These are phyloP conservation scores for Prunus kanzakura DNA, from an alignment of 306 rosid genomes.

Conservation along the genomic window DNA sequence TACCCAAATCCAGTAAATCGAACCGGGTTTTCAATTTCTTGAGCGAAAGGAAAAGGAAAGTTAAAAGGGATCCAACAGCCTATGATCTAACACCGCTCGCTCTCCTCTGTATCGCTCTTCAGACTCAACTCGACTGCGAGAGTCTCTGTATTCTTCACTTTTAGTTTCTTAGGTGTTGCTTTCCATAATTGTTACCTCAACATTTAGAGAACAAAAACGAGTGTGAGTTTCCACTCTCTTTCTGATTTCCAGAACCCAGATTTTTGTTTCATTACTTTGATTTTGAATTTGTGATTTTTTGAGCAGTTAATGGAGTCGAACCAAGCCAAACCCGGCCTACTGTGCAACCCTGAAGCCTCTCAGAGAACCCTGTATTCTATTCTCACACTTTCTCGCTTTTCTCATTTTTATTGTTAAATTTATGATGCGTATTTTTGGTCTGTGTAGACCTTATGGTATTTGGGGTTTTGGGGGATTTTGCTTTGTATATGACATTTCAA, in stretches of 20 bases:
- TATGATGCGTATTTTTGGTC: background rate
- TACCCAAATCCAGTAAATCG: background rate
- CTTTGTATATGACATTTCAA: background rate
- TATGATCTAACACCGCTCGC: too few relatives aligned
- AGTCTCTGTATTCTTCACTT: too few relatives aligned
- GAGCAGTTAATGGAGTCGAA: conserved; percentile 33
- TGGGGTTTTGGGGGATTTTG: background rate
- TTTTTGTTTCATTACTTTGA: background rate
- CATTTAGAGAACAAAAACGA: background rate
- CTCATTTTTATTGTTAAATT: background rate
- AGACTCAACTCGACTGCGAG: too few relatives aligned
- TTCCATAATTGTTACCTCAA: too few relatives aligned
- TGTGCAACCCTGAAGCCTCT: conserved; percentile 34
- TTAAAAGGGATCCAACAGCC: too few relatives aligned
- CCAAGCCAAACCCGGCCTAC: conserved; percentile 23
- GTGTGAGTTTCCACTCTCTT: background rate
- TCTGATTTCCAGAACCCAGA: background rate
- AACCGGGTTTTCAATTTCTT: conserved; percentile 18
- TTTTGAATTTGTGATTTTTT: background rate
- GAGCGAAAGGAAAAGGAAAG: conserved; percentile 33
- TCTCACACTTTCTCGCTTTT: background rate
- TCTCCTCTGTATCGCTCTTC: too few relatives aligned
- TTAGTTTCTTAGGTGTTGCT: too few relatives aligned
- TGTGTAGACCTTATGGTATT: background rate
- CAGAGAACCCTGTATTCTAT: conserved; percentile 62